Base-by-base conservation (phyloP, 768 basidiomycete genomes). In the Xerocomus spinulosus region DNA sequence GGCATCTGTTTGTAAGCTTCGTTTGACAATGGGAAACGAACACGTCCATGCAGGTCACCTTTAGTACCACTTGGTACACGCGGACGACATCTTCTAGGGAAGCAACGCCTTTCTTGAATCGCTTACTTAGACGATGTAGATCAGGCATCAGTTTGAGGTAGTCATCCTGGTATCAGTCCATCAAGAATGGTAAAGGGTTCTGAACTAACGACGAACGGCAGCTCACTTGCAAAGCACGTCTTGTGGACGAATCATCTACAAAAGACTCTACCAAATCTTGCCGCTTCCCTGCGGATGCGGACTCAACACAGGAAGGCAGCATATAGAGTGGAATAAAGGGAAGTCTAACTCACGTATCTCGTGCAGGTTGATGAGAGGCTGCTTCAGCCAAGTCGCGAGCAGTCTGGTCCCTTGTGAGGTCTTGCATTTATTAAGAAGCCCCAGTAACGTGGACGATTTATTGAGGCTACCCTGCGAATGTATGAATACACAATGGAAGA, bases 61-160 rank as follows among this genome's bases (percentile, higher is more conserved):
- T 89, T 21, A 87, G 66, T 2, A 93, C 82, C 1, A 94, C 92
- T 64, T 99, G 95, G 63, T 97, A 97, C 0, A 95, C 86, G 2
- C 95, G 82, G 9, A 98, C 92, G 7, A 98, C 92, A 58, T 99
- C 94, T 58, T 98, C 93, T 5, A 99, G 77, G 0, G 82, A 82
- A 0, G 93, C 93, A 5, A 81, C 76, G 0, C 81, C 77, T 53
- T 86, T 87, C 65, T 91, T 86, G 69, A 99, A 94, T 15, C 88
- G 81, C 64, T 98, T 98, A 60, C 85, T 84, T 18, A 99, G 77
- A 3, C 96, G 81, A 55, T 86, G 87, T 65, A 99, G 80, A 62
- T 99, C 96, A 0, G 96, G 96, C 83, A 99, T 92, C 15, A 80
- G 63, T 59, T 89, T 92, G 58, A 99, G 73, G 59, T 81, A 89